Percentiles rank a stretch among this genome's conserved stretches.
phyloP scores from a whole-genome alignment of 495 filamentous ascomycete species.

The Neurospora sp. region DNA sequence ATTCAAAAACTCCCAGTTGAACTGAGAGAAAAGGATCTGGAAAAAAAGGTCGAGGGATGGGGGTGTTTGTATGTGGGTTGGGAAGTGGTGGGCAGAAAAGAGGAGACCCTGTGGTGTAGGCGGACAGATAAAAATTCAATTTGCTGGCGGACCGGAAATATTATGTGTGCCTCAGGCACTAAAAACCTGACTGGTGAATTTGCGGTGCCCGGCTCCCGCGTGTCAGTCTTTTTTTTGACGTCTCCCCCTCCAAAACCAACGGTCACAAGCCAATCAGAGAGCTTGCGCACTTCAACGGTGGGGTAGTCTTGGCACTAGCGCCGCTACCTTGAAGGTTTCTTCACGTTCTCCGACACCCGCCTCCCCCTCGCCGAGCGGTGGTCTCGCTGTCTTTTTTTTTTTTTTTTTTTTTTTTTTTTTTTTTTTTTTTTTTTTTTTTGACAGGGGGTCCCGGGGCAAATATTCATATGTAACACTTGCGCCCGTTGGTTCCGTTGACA shows the following conservation, averaged over 20 bases:
- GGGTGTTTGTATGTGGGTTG: conserved; percentile 20
- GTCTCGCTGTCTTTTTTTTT: background rate
- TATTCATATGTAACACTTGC: background rate
- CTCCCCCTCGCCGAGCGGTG: background rate
- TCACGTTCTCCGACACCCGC: background rate
- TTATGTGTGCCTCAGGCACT: conserved; percentile 22
- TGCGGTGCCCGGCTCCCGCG: background rate
- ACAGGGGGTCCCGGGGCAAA: background rate
- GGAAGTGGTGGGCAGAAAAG: conserved; percentile 23
- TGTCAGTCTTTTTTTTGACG: background rate
- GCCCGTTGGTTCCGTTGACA: background rate
- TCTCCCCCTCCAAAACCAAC: conserved; percentile 11
- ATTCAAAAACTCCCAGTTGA: conserved; percentile 27
- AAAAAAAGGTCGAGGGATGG: conserved; percentile 10
- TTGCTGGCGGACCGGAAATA: conserved; percentile 15
- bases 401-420: background rate
- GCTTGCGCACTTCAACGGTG: conserved; percentile 7
- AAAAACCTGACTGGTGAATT: background rate
- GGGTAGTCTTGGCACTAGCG: conserved; percentile 4
- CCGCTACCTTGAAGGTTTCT: conserved; percentile 1
- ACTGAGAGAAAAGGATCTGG: conserved; percentile 37
- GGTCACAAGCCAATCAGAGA: background rate
- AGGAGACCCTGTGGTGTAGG: conserved; percentile 10
- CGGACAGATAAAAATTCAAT: conserved; percentile 19
- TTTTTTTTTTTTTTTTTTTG: background rate